Percentiles rank a stretch among this genome's conserved stretches.
Evolutionary conservation across 1,284 basidiomycete genomes (phyloP).

Genomic region (Cryptococcus sp.): DNA sequence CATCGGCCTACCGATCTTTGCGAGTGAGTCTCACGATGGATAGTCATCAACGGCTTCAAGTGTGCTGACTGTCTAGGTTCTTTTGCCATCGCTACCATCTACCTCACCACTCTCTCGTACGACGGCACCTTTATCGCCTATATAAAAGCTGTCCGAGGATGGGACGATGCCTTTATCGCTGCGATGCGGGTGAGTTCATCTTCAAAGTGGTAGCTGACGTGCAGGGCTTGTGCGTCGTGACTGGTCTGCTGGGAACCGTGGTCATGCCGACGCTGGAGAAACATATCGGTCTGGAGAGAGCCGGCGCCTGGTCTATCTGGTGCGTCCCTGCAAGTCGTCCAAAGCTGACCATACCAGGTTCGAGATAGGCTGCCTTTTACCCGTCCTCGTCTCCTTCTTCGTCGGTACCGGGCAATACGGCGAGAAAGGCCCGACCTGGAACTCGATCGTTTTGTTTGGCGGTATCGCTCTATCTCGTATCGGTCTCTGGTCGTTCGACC

Average conservation of each 20-base stretch:
- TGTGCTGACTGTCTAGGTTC: slow-evolving; percentile 24
- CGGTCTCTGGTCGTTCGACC: slow-evolving; percentile 51
- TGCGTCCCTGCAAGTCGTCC: slow-evolving; percentile 9
- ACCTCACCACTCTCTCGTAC: slow-evolving; percentile 50
- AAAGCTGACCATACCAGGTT: slow-evolving; percentile 19
- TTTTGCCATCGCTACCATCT: slow-evolving; percentile 45
- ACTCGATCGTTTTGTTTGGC: slow-evolving; percentile 29
- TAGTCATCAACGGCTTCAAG: not conserved
- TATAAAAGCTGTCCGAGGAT: slow-evolving; percentile 34
- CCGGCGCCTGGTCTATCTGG: slow-evolving; percentile 50
- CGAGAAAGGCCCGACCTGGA: slow-evolving; percentile 31
- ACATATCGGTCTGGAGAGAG: slow-evolving; percentile 47
- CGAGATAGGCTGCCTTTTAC: slow-evolving; percentile 41
- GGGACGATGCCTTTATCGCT: slow-evolving; percentile 47
- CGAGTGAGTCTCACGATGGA: slow-evolving; percentile 21
- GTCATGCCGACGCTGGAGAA: slow-evolving; percentile 48
- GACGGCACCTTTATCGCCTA: slow-evolving; percentile 41
- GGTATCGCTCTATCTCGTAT: slow-evolving; percentile 40
- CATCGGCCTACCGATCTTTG: slow-evolving; percentile 46
- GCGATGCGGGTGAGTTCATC: slow-evolving; percentile 40
- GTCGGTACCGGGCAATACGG: slow-evolving; percentile 28
- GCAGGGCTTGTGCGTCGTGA: slow-evolving; percentile 46
- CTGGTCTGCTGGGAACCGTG: slow-evolving; percentile 49
- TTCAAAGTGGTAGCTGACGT: not conserved
- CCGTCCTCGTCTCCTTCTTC: slow-evolving; percentile 32